Evolutionary conservation across 176 grass and related monocot genomes (phyloP), one percentile per base, ranked within the genome.

Genomic region (Thalia dealbata): DNA sequence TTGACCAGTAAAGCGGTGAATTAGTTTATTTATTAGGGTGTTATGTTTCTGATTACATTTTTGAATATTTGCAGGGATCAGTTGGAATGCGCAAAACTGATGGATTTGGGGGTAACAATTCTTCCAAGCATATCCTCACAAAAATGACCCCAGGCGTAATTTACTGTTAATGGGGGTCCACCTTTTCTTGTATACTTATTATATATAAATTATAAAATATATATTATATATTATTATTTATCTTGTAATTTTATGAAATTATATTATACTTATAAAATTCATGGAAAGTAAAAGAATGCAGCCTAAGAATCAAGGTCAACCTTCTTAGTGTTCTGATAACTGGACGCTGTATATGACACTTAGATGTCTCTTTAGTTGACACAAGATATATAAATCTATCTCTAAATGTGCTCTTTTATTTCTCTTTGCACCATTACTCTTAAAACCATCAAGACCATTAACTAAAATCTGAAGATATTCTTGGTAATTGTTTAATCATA

Each of bases 71-170:
- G 59, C 69, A 92, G 90, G 83, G 71, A 68, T 30, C 81, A 60
- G 75, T 44, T 73, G 78, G 69, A 19, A 16, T 22, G 5, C 62
- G 82, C 61, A 92, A 89, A 82, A 84, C 81, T 84, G 83, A 86
- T 86, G 83, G 90, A 15, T 77, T 79, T 82, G 86, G 81, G 72
- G 82, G 75, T 75, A 58, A 61, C 28, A 78, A 81, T 85, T 41
- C 60, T 73, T 28, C 65, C 29, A 88, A 74, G 65, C 78, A 80
- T 72, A 86, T 46, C 58, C 55, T 74, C 73, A 89, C 81, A 92
- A 71, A 88, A 85, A 92, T 89, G 86, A 76, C 15, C 81, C 83
- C 19, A 89, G 81, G 69, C 71, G 83, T 62, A 76, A 78, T 63
- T 68, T 62, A 72, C 64, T 64, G 69, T 84, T 55, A 88, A 86